These are phyloP conservation scores for Geotrichum aggregatum DNA, from an alignment of 1,139 yeast genomes.

Conservation along the genomic window DNA sequence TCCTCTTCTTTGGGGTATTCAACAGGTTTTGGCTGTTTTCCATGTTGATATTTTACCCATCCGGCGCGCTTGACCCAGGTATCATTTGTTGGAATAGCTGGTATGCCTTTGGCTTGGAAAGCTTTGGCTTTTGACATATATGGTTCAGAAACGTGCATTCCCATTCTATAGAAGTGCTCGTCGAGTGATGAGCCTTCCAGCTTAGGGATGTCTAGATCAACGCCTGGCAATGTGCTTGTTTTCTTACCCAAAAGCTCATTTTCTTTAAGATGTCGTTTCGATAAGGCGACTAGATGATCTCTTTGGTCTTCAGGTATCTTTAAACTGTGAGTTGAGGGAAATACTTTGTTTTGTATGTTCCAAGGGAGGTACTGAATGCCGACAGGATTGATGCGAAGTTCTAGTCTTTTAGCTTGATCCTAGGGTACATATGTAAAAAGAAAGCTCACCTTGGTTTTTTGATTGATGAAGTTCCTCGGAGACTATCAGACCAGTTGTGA, in stretches of 20 bases:
- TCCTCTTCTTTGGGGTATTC: conserved; percentile 64
- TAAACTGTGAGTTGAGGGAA: conserved; percentile 25
- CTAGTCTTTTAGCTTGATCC: background rate
- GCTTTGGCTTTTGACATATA: conserved; percentile 49
- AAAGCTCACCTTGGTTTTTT: conserved; percentile 2
- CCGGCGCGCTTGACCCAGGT: conserved; percentile 48
- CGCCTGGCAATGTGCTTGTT: conserved; percentile 56
- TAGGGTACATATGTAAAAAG: background rate
- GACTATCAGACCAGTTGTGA: too few relatives aligned
- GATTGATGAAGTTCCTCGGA: too few relatives aligned
- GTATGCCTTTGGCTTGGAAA: conserved; percentile 44
- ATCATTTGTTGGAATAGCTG: conserved; percentile 44
- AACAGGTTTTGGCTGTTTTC: conserved; percentile 53
- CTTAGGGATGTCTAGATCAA: conserved; percentile 56
- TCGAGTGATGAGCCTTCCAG: conserved; percentile 68
- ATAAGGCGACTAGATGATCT: conserved; percentile 47
- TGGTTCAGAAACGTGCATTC: conserved; percentile 53
- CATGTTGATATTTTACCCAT: conserved; percentile 72
- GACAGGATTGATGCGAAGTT: conserved; percentile 51
- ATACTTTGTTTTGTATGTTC: conserved; percentile 30
- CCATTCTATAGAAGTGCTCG: conserved; percentile 80
- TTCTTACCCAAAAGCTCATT: conserved; percentile 76
- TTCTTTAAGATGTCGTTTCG: conserved; percentile 57
- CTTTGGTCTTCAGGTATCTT: background rate
- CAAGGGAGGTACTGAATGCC: conserved; percentile 43